Evolutionary conservation across 2,329 filamentous ascomycete species (phyloP).

Genomic region (Monosporascus sp.): DNA sequence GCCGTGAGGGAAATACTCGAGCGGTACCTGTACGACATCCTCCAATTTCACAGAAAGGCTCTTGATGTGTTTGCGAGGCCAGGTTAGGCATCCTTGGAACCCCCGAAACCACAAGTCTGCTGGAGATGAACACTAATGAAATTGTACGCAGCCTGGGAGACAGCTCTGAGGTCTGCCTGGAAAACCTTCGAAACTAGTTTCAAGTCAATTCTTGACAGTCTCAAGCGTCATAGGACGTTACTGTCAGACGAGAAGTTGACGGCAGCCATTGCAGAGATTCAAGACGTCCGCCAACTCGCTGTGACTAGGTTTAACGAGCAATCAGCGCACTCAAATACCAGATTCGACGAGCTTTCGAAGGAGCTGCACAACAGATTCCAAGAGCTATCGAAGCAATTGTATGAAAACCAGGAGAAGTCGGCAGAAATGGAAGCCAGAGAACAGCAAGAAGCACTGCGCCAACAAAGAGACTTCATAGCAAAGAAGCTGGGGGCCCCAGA

Average conservation of each 20-base stretch:
- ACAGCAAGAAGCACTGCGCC: too few species aligned
- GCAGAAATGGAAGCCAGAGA: too few species aligned
- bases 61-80: conserved; percentile 12
- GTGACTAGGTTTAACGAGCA: background rate
- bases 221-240: conserved; percentile 12
- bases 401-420: too few species aligned
- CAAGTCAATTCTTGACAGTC: conserved; percentile 12
- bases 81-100: conserved; percentile 1
- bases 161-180: conserved; percentile 10
- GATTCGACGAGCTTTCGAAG: background rate
- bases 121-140: background rate
- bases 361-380: background rate
- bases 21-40: conserved; percentile 14
- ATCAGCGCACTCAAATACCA: background rate
- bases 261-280: conserved; percentile 6
- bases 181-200: conserved; percentile 11
- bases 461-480: background rate
- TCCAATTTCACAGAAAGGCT: conserved; percentile 15
- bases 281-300: background rate
- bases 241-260: conserved; percentile 10
- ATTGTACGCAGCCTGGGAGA: conserved; percentile 7
- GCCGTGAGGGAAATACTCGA: conserved; percentile 10
- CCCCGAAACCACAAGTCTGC: background rate
- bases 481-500: conserved; percentile 3
- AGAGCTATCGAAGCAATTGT: background rate